Evolutionary conservation across 2,329 filamentous ascomycete species (phyloP).

Genomic region (Rhexocercosporidium sp.): DNA sequence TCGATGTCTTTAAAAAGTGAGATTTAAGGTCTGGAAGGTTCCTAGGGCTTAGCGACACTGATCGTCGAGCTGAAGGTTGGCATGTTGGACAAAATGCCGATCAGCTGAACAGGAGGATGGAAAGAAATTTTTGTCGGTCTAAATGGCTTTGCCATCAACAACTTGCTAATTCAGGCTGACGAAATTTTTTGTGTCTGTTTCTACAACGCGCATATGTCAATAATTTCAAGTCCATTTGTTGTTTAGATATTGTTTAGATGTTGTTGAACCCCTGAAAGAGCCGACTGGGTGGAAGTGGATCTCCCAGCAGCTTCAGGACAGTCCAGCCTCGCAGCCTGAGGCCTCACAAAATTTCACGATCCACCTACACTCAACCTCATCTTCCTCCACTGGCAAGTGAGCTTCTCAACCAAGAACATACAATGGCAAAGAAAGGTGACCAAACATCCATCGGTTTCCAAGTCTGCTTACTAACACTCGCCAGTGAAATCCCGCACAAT

Average conservation of each 20-base stretch:
- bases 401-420: not conserved
- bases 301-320: not conserved
- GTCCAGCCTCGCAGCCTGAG: not conserved
- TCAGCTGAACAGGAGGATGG: not conserved
- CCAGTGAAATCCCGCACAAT: conserved; percentile 82
- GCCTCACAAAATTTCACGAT: not conserved
- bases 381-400: too few species aligned
- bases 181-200: not conserved
- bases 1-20: not conserved
- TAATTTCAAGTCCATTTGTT: too few species aligned
- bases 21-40: not conserved
- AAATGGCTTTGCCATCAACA: not conserved
- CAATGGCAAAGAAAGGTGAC: conserved; percentile 30
- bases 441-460: not conserved
- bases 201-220: not conserved
- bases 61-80: not conserved
- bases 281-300: not conserved
- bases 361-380: not conserved
- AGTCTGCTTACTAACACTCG: not conserved
- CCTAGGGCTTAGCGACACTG: not conserved
- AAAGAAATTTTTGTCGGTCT: not conserved
- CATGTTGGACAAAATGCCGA: not conserved
- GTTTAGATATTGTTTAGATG: not conserved
- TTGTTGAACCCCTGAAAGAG: not conserved
- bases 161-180: too few species aligned